Evolutionary conservation across 441 rosid species (phyloP).

Genomic region (Syzygium malaccense): DNA sequence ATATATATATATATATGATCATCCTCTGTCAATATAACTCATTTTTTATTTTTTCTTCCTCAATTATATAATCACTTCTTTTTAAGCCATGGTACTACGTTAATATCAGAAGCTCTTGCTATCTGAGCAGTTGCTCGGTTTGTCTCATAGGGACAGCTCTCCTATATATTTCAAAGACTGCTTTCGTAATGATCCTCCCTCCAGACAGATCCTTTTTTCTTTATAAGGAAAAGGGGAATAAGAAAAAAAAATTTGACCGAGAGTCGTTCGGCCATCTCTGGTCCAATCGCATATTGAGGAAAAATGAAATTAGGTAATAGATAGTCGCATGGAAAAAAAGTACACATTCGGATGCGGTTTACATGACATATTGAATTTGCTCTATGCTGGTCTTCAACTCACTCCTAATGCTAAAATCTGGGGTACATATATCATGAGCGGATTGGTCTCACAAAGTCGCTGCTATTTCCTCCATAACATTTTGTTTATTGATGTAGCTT

Average conservation of each 20-base stretch:
- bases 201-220: background rate
- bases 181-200: background rate
- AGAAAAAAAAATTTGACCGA: background rate
- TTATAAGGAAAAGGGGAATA: background rate
- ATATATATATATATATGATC: background rate
- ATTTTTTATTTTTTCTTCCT: background rate
- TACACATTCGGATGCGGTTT: background rate
- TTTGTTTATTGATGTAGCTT: background rate
- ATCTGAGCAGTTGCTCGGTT: background rate
- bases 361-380: background rate
- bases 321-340: background rate
- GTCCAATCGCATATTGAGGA: background rate
- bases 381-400: background rate
- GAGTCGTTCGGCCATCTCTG: background rate
- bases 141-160: background rate
- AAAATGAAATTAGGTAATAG: background rate
- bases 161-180: background rate
- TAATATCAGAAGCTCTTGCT: background rate
- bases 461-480: background rate
- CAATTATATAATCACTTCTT: background rate
- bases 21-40: background rate
- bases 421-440: background rate
- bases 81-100: background rate
- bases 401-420: background rate
- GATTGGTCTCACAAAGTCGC: background rate